A percentile compares a stretch with the other conserved stretches of the same genome.
Evolutionary conservation across 2,329 filamentous ascomycete genomes (phyloP).

Genomic region (Exophiala sp.): DNA sequence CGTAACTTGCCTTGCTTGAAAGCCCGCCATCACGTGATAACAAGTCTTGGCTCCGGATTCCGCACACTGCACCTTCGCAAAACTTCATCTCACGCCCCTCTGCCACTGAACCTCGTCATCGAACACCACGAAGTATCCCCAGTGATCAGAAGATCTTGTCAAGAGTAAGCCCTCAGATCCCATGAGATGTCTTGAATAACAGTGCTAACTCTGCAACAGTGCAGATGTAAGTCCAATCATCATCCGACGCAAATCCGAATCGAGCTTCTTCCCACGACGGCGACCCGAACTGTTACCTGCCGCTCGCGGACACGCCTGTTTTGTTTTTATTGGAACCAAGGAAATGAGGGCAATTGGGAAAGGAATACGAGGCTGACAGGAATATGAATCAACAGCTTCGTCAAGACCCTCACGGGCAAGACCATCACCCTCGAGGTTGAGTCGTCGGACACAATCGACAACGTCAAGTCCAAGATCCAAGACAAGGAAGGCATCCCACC

Average conservation of each 20-base stretch:
- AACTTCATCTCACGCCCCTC: constrained; percentile 5
- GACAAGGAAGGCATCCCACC: constrained; percentile 99
- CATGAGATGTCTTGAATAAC: not conserved
- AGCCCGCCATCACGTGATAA: not conserved
- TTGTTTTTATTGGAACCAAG: too few species aligned
- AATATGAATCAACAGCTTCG: constrained; percentile 64
- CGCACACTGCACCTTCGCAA: constrained; percentile 5
- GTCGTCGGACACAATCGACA: constrained; percentile 98
- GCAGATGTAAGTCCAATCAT: constrained; percentile 70
- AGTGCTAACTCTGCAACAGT: constrained; percentile 48
- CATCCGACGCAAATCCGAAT: not conserved
- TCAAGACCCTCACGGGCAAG: constrained; percentile 99
- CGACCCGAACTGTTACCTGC: too few species aligned
- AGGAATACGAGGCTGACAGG: constrained; percentile 6
- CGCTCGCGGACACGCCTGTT: too few species aligned
- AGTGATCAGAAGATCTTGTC: constrained; percentile 25
- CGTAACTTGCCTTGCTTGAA: not conserved
- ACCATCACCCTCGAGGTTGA: constrained; percentile 99
- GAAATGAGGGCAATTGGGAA: too few species aligned
- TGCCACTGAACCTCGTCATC: constrained; percentile 6
- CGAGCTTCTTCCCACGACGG: not conserved
- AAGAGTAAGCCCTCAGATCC: constrained; percentile 21
- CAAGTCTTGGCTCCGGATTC: constrained; percentile 2
- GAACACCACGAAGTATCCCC: constrained; percentile 10
- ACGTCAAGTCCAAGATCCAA: constrained; percentile 99